Evolutionary conservation across 805 yeast genomes (phyloP), one percentile per base, ranked within the genome.

Genomic region (Nakazawaea ambrosiae): DNA sequence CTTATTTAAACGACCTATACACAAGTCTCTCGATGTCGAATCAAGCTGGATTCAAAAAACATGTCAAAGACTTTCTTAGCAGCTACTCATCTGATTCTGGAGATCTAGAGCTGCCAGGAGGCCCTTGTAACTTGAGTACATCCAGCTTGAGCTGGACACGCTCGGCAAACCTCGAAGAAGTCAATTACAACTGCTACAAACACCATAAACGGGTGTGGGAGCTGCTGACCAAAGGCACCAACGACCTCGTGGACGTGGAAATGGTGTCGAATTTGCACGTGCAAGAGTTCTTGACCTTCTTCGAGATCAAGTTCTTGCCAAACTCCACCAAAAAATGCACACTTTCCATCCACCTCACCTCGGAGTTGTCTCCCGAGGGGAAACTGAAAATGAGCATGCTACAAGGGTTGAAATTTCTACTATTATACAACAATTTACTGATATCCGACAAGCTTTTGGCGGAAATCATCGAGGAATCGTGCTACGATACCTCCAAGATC

Each of bases 161-260:
- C 17, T 50, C 43, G 18, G 26, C 46, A 8, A 34, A 44, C 27
- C 26, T 38, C 30, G 32, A n/a, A n/a, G n/a, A n/a, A n/a, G n/a
- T n/a, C n/a, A n/a, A n/a, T n/a, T n/a, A n/a, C n/a, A 39, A 67
- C 48, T 6, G 28, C 12, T 26, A 26, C 28, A 63, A 54, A 30
- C 41, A 49, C 3, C 89, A 81, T 51, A 66, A 62, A 41, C 57
- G 57, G 22, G 45, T 54, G 27, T 68, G 75, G 70, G 76, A 70
- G 37, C 71, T 71, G 40, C 75, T 80, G 3, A 45, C 63, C 3
- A 66, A 61, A 27, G 48, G 42, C 3, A 50, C 52, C 15, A n/a
- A 26, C 9, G 58, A 66, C 43, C 45, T 49, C 3, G 48, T 66
- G 17, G 74, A 70, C 46, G 7, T 41, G 3, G 27, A 40, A 0